phyloP scores from a whole-genome alignment of 2,329 filamentous ascomycete species.

The Fusarium sambucinum region DNA sequence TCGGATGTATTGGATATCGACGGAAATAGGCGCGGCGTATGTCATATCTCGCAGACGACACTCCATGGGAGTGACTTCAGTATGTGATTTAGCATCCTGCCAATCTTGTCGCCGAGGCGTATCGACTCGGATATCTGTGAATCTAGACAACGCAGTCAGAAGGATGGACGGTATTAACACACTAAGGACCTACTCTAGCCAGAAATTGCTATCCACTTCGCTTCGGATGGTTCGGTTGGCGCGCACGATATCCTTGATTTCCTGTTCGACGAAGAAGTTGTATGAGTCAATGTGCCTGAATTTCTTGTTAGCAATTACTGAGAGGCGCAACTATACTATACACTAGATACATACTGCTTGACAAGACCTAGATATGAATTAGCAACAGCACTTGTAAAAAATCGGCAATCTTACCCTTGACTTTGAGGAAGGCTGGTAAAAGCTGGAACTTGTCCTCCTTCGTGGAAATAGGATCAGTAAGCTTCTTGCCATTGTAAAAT shows the following conservation, averaged over 20 bases:
- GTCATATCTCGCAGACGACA: slow-evolving; percentile 96
- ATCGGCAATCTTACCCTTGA: slow-evolving; percentile 73
- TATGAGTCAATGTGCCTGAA: slow-evolving; percentile 90
- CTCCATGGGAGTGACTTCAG: slow-evolving; percentile 91
- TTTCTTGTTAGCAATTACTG: slow-evolving; percentile 25
- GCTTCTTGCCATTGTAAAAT: slow-evolving; percentile 76
- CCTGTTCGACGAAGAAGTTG: slow-evolving; percentile 97
- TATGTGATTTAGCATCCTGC: slow-evolving; percentile 76
- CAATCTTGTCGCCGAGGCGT: slow-evolving; percentile 83
- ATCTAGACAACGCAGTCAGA: slow-evolving; percentile 56
- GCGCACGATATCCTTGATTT: slow-evolving; percentile 96
- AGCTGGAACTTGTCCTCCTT: slow-evolving; percentile 95
- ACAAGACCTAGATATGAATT: slow-evolving; percentile 71
- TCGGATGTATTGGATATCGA: slow-evolving; percentile 91
- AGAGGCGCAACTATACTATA: background rate
- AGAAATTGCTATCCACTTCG: slow-evolving; percentile 93
- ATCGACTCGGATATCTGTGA: slow-evolving; percentile 90
- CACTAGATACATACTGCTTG: slow-evolving; percentile 74
- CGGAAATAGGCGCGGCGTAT: slow-evolving; percentile 94
- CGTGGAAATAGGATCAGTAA: slow-evolving; percentile 73
- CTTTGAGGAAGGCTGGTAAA: slow-evolving; percentile 95
- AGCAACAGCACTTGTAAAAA: slow-evolving; percentile 31
- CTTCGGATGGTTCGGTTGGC: slow-evolving; percentile 90
- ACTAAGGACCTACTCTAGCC: slow-evolving; percentile 72
- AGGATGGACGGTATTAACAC: background rate